Base-by-base conservation (phyloP, 306 rosid species). In the Herpetospermum pedunculosum region DNA sequence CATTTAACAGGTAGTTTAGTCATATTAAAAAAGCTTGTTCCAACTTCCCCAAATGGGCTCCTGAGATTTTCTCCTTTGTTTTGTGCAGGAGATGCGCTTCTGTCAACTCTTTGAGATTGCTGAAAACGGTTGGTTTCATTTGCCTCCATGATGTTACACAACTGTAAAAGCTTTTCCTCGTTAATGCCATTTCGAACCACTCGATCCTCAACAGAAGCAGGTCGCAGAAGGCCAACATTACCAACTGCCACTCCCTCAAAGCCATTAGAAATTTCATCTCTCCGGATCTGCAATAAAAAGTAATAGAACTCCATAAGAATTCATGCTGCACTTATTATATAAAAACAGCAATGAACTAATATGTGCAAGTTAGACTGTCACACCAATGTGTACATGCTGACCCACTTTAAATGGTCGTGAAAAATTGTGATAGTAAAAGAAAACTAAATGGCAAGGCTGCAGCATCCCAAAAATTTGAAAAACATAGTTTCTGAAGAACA, bases 81-180 rank as follows among this genome's bases (percentile, higher is more conserved):
- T 73, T 81, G 81, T 38, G 83, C 86, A 58, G 57, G 75, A 72
- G 85, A 76, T 43, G 84, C 76, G 75, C 76, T 49, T 23, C 19
- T 59, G 11, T 80, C 83, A 73, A 85, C 85, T 83, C 80, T 85
- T 69, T 80, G 88, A 78, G 84, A 41, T 32, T 77, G 85, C 76
- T 83, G 88, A 83, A 76, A 72, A 69, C 43, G 81, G 79, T 64
- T 79, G 71, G 87, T 72, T 75, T 85, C 96, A 76, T 83, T 91
- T 52, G 94, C 92, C 85, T 94, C 97, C 82, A 89, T 84, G 35
- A 89, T 63, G 83, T 85, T 87, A 80, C 99, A 94, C 77, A 89
- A 79, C 41, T 89, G 95, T 88, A 94, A 75, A 62, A 89, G 92
- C 76, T 89, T 91, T 83, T 88, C 98, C 82, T 89, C 96, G 8